Percentiles rank a stretch among this genome's conserved stretches.
phyloP scores from a whole-genome alignment of 2,329 filamentous ascomycete species.

The Trichophyton benhamiae region DNA sequence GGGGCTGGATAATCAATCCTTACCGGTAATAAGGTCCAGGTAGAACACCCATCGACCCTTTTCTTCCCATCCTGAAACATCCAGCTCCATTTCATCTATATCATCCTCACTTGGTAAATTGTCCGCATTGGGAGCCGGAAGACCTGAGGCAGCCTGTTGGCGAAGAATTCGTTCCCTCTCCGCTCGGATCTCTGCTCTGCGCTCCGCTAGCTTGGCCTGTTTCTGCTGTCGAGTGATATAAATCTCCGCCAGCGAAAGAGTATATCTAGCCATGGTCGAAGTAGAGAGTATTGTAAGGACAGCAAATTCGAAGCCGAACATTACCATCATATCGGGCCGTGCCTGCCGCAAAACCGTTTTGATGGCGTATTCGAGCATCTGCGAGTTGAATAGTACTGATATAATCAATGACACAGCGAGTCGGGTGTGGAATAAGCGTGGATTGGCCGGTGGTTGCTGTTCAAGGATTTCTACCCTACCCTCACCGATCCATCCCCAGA shows the following conservation, averaged over 20 bases:
- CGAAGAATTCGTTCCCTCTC: slow-evolving; percentile 38
- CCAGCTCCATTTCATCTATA: slow-evolving; percentile 84
- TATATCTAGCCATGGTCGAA: slow-evolving; percentile 68
- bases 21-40: slow-evolving; percentile 71
- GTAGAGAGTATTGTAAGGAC: slow-evolving; percentile 68
- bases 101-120: slow-evolving; percentile 56
- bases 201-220: slow-evolving; percentile 52
- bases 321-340: slow-evolving; percentile 97
- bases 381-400: slow-evolving; percentile 66
- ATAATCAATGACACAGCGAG: slow-evolving; percentile 66
- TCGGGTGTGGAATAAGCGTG: slow-evolving; percentile 72
- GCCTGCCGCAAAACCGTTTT: slow-evolving; percentile 75
- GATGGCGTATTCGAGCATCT: slow-evolving; percentile 69
- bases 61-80: slow-evolving; percentile 90
- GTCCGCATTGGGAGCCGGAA: slow-evolving; percentile 22
- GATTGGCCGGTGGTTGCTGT: slow-evolving; percentile 85
- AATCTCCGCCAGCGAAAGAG: slow-evolving; percentile 64
- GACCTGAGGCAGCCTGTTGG: slow-evolving; percentile 26
- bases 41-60: slow-evolving; percentile 89
- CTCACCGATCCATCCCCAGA: slow-evolving; percentile 98
- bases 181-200: slow-evolving; percentile 53
- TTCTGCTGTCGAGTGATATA: slow-evolving; percentile 65
- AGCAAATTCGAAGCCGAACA: slow-evolving; percentile 97
- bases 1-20: slow-evolving; percentile 18
- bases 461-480: slow-evolving; percentile 88